phyloP scores from a whole-genome alignment of 2,329 filamentous ascomycete genomes.

The Colletotrichum truncatum region DNA sequence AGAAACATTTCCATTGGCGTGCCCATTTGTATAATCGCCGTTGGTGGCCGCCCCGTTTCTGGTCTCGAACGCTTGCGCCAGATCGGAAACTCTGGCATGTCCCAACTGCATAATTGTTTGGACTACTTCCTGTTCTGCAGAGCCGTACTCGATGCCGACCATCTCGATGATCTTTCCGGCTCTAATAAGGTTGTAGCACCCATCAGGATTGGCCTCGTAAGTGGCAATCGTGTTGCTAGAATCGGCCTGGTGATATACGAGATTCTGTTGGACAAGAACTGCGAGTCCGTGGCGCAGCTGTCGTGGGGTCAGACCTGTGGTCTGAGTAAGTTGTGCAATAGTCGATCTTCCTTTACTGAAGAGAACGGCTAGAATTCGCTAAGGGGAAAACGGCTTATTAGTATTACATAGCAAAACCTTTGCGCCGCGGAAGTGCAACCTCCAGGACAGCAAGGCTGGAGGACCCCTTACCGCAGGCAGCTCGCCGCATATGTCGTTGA shows the following conservation, averaged over 20 bases:
- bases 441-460: not conserved
- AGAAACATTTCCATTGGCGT: slow-evolving; percentile 39
- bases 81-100: slow-evolving; percentile 76
- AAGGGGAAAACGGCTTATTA: slow-evolving; percentile 27
- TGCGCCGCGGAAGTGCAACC: slow-evolving; percentile 6
- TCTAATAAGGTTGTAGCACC: slow-evolving; percentile 84
- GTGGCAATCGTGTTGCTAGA: slow-evolving; percentile 70
- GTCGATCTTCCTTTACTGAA: slow-evolving; percentile 81
- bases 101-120: slow-evolving; percentile 81
- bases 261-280: slow-evolving; percentile 87
- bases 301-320: slow-evolving; percentile 77
- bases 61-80: slow-evolving; percentile 69
- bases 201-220: slow-evolving; percentile 85
- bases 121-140: slow-evolving; percentile 77
- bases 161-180: slow-evolving; percentile 83
- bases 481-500: slow-evolving; percentile 90
- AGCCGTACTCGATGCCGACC: slow-evolving; percentile 77
- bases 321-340: slow-evolving; percentile 73
- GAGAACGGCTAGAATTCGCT: slow-evolving; percentile 88
- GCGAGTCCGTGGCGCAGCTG: slow-evolving; percentile 84
- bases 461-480: slow-evolving; percentile 80
- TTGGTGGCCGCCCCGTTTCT: slow-evolving; percentile 5
- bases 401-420: not conserved
- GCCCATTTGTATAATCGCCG: slow-evolving; percentile 37
- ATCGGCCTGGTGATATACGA: slow-evolving; percentile 78